Evolutionary conservation across 148 eudicot species (phyloP), one percentile per base, ranked within the genome.

Genomic region (Nepenthes gracilis): DNA sequence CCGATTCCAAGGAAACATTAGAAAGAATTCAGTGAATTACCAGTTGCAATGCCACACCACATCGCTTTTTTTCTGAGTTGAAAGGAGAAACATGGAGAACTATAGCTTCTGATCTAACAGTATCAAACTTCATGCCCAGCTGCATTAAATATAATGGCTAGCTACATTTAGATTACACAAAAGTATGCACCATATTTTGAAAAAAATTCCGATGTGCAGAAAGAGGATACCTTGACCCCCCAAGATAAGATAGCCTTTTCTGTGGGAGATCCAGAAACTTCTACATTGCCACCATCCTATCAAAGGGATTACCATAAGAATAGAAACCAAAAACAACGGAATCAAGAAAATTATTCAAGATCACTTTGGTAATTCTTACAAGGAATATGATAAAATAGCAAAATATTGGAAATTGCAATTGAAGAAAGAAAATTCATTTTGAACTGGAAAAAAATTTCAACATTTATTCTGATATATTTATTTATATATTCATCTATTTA

Each of bases 251-350:
- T 74, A 55, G 97, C 95, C 71, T 83, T 83, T 81, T 90, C 97
- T 11, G 97, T 90, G 10, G 97, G 97, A 64, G 97, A 87, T 67
- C 97, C 97, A 32, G 97, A 87, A 67, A 85, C 74, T 73, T 87
- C 97, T 35, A 72, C 58, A 23, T 63, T 66, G 57, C 54, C 79
- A 59, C 85, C 92, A 66, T 70, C 78, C 97, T 90, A 55, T 67
- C 58, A 55, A 54, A 67, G 11, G 53, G 23, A 23, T 23, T 23
- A 23, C 23, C 23, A 23, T 23, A 23, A 40, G 23, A 23, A 23
- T 23, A 23, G 23, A 23, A 23, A 23, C 23, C 45, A 40, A 4
- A 40, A 8, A 40, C 45, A 40, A 40, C 8, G 45, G 45, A 40
- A 8, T 40, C 4, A 40, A 8, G 45, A 23, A 40, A 40, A 40